A percentile compares a stretch with the other conserved stretches of the same genome.
Conservation (phyloP, 202 grass and related monocot species). For the Saccharum hybrid region DNA sequence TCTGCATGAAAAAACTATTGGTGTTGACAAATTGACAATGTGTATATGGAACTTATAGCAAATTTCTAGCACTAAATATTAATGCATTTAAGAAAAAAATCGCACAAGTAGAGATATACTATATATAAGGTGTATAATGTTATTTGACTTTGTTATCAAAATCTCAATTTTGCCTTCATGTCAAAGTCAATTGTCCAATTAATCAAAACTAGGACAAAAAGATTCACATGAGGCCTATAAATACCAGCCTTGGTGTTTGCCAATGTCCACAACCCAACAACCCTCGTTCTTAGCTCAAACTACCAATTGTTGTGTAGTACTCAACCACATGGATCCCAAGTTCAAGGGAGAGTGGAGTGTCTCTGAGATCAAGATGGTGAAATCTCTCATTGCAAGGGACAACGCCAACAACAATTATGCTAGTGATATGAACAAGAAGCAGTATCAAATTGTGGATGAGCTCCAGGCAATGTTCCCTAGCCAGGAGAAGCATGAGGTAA, state of each 20-base stretch:
- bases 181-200: not conserved
- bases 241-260: not conserved
- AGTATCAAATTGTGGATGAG: not conserved
- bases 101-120: not conserved
- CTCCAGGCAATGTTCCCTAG: constrained; percentile 14
- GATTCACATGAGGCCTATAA: not conserved
- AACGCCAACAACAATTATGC: not conserved
- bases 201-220: not conserved
- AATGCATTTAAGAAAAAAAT: not conserved
- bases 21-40: not conserved
- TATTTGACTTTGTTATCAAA: too few relatives aligned
- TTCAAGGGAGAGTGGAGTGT: constrained; percentile 25
- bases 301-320: not conserved
- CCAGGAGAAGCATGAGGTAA: constrained; percentile 38
- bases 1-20: not conserved
- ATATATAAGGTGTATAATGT: not conserved
- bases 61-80: not conserved
- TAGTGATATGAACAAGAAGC: constrained; percentile 3
- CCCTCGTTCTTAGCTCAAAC: not conserved
- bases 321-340: not conserved
- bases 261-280: not conserved
- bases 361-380: not conserved
- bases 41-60: not conserved
- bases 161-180: too few relatives aligned
- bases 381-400: not conserved